phyloP scores from a whole-genome alignment of 2,329 filamentous ascomycete species.

The Cladosporium oxysporum region DNA sequence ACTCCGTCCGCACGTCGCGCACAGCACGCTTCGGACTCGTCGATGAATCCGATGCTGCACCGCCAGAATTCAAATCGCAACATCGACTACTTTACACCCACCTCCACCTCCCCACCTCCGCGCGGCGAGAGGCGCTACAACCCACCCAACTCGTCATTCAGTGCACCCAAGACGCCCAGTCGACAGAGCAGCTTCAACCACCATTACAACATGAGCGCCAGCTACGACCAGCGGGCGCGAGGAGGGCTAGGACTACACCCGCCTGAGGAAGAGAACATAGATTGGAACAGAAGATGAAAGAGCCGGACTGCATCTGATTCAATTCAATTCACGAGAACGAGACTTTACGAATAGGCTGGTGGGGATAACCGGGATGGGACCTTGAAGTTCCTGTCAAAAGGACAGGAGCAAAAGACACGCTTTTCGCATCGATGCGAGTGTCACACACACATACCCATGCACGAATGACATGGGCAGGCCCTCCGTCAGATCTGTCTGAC shows the following conservation, averaged over 20 bases:
- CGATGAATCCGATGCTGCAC: conserved; percentile 9
- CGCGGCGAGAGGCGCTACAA: conserved; percentile 41
- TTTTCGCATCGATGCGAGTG: not conserved
- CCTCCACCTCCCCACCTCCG: conserved; percentile 25
- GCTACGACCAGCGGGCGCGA: conserved; percentile 41
- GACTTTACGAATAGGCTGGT: conserved; percentile 5
- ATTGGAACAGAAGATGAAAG: conserved; percentile 7
- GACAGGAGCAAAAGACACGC: not conserved
- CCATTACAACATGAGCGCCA: conserved; percentile 17
- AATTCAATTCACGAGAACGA: not conserved
- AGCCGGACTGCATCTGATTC: not conserved
- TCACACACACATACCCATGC: not conserved
- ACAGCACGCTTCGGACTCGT: not conserved
- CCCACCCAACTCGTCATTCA: conserved; percentile 44
- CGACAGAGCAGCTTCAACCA: conserved; percentile 20
- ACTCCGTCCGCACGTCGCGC: not conserved
- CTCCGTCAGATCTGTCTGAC: not conserved
- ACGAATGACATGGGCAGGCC: not conserved
- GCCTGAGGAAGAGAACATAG: conserved; percentile 24
- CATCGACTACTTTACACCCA: conserved; percentile 23
- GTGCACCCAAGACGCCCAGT: conserved; percentile 42
- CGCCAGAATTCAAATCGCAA: conserved; percentile 6
- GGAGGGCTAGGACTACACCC: conserved; percentile 44
- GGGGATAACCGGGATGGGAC: not conserved
- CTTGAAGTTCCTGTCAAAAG: not conserved